Evolutionary conservation across 2,329 filamentous ascomycete genomes (phyloP).

Genomic region (Neofusicoccum ribis): DNA sequence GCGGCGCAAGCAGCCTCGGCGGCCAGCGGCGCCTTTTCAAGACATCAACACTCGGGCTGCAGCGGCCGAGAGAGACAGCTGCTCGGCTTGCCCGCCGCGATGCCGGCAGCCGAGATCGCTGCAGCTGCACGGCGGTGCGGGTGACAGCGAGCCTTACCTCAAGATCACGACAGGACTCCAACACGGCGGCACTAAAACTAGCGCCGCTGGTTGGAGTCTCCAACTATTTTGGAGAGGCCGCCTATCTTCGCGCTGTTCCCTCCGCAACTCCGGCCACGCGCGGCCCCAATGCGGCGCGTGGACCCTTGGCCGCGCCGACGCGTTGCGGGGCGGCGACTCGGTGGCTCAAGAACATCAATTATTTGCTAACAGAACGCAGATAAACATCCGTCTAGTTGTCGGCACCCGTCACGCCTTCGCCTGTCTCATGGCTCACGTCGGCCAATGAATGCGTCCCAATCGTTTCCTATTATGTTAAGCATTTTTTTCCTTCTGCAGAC

Average conservation of each 20-base stretch:
- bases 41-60: not conserved
- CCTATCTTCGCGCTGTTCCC: not conserved
- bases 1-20: not conserved
- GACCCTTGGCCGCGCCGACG: not conserved
- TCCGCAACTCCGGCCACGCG: not conserved
- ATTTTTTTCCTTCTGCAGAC: not conserved
- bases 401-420: no score
- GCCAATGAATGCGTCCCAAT: not conserved
- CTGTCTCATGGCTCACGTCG: no score
- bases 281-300: not conserved
- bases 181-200: not conserved
- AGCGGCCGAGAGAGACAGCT: not conserved
- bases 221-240: not conserved
- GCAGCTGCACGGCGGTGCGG: constrained; percentile 1
- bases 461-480: not conserved
- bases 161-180: not conserved
- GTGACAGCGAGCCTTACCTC: constrained; percentile 10
- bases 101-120: constrained; percentile 3
- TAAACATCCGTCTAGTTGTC: not conserved
- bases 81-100: not conserved
- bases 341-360: not conserved
- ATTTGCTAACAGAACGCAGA: constrained; percentile 8
- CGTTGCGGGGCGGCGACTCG: constrained; percentile 5
- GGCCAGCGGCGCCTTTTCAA: constrained; percentile 7
- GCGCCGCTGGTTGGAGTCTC: not conserved